Evolutionary conservation across 306 rosid species (phyloP), one percentile per base, ranked within the genome.

Genomic region (Pterocarpus santalinus): DNA sequence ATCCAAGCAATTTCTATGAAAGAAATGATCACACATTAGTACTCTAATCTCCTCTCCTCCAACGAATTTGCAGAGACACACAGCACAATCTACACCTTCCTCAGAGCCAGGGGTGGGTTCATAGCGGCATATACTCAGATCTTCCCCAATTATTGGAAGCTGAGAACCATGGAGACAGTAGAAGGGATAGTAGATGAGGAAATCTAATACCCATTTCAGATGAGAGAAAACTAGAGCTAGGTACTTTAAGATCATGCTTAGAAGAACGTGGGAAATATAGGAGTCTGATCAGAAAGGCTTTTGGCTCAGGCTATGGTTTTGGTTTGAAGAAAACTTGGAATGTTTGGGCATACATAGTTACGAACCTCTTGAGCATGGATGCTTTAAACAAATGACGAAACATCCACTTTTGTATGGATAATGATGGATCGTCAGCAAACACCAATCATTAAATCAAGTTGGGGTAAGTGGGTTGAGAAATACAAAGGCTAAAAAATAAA

Each of bases 31-130:
- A 38, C 95, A 91, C 47, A 84, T 84, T 34, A 89, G 14, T 9
- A 78, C 87, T 70, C 75, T 82, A 6, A 86, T 76, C 57, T 68
- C 90, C 4, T 84, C 90, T 46, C 84, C 93, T 84, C 82, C 86
- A 4, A 66, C 77, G 10, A 91, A 69, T 76, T 72, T 76, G 64
- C 56, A 15, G 0, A 87, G 81, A 52, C 92, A 91, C 69, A 89
- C 90, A 8, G 74, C 82, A 51, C 92, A 89, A 8, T 85, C 85
- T 11, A 16, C 65, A 12, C 77, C 55, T 77, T 71, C 75, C 15
- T 53, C 77, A 2, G 47, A 44, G 8, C 32, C 35, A 0, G 8
- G 1, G 7, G 1, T 16, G 35, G 2, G 8, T 39, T 60, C 73
- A 58, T 52, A 55, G 6, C 28, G 63, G 14, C 28, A 80, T 67